Conservation (phyloP, 2,329 filamentous ascomycete species). For the Nakataea oryzae region DNA sequence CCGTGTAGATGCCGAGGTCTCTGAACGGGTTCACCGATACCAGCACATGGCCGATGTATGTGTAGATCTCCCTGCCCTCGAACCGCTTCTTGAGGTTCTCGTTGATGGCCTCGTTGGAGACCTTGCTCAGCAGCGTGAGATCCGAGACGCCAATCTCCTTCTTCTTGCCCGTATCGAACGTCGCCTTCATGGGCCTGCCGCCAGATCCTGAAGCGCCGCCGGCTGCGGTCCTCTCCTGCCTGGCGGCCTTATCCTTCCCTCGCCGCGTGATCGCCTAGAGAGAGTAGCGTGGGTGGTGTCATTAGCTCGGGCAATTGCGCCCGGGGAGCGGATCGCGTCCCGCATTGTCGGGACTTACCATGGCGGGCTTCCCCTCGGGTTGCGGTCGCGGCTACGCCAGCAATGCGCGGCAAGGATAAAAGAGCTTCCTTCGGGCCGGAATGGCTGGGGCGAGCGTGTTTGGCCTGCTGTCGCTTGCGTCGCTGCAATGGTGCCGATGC, state of each 20-base stretch:
- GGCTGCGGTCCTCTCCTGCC: conserved; percentile 29
- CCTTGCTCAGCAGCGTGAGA: conserved; percentile 93
- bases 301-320: not conserved
- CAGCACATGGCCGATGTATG: conserved; percentile 98
- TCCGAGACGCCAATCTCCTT: conserved; percentile 98
- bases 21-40: conserved; percentile 98
- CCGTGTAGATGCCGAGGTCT: conserved; percentile 96
- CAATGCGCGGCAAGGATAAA: not conserved
- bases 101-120: conserved; percentile 98
- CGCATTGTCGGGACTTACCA: conserved; percentile 4
- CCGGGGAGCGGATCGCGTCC: not conserved
- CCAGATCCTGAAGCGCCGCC: conserved; percentile 28
- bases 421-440: not conserved
- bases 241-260: conserved; percentile 34
- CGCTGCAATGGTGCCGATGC: not conserved
- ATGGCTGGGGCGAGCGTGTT: not conserved
- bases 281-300: not conserved
- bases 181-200: conserved; percentile 80
- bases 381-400: not conserved
- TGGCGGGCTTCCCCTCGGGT: conserved; percentile 1
- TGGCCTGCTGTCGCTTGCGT: not conserved
- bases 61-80: conserved; percentile 96
- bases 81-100: conserved; percentile 98
- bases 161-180: conserved; percentile 94
- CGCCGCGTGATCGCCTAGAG: conserved; percentile 39